A percentile compares a stretch with the other conserved stretches of the same genome.
Conservation (phyloP, 352 stramenopile genomes). For the Globisporangium nodosum region DNA sequence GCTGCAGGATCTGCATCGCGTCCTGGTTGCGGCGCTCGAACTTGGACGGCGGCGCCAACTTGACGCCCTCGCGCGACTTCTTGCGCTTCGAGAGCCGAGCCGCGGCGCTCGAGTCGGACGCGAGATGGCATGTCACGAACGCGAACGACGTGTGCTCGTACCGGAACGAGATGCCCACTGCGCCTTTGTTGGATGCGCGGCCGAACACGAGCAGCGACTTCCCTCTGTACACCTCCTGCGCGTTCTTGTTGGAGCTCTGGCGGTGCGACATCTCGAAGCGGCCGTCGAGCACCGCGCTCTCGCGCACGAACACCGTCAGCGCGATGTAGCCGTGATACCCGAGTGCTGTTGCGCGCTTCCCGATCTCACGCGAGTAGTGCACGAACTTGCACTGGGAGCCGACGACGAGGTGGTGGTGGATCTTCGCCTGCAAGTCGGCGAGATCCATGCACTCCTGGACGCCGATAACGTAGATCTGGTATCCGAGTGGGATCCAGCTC, state of each 20-base stretch:
- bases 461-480: slow-evolving; percentile 18
- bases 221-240: slow-evolving; percentile 68
- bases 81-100: slow-evolving; percentile 34
- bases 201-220: slow-evolving; percentile 77
- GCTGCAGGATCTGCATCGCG: slow-evolving; percentile 75
- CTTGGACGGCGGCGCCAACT: slow-evolving; percentile 43
- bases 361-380: slow-evolving; percentile 79
- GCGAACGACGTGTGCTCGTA: slow-evolving; percentile 56
- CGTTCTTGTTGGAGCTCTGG: slow-evolving; percentile 47
- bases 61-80: slow-evolving; percentile 7
- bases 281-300: slow-evolving; percentile 50
- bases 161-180: slow-evolving; percentile 52
- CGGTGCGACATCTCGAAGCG: slow-evolving; percentile 64
- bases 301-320: slow-evolving; percentile 73
- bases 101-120: slow-evolving; percentile 63
- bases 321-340: slow-evolving; percentile 88
- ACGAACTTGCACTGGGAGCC: slow-evolving; percentile 57
- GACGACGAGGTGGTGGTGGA: slow-evolving; percentile 52
- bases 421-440: slow-evolving; percentile 55
- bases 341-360: slow-evolving; percentile 65
- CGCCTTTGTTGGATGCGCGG: slow-evolving; percentile 67
- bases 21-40: slow-evolving; percentile 76
- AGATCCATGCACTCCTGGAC: slow-evolving; percentile 83
- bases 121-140: slow-evolving; percentile 79
- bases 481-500: slow-evolving; percentile 56